Evolutionary conservation across 2,329 filamentous ascomycete genomes (phyloP).

Genomic region (Alternaria angustiovoidea): DNA sequence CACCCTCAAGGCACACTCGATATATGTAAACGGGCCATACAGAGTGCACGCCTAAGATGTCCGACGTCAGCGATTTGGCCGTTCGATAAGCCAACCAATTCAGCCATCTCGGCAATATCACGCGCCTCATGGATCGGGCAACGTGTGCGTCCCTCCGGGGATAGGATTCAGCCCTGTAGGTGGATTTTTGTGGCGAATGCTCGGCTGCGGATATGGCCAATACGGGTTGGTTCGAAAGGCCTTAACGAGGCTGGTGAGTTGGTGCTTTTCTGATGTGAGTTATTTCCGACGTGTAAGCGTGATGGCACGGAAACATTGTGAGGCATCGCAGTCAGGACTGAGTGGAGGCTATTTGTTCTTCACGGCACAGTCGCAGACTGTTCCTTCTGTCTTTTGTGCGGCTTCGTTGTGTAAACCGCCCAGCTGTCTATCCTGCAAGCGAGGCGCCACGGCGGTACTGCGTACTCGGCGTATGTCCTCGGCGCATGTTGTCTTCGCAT

Average conservation of each 20-base stretch:
- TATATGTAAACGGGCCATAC: slow-evolving; percentile 14
- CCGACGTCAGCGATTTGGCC: slow-evolving; percentile 25
- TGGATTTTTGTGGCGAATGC: slow-evolving; percentile 15
- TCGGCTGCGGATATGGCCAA: slow-evolving; percentile 15
- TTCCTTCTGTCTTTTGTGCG: not conserved
- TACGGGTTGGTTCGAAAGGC: not conserved
- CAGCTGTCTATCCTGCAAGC: not conserved
- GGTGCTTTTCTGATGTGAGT: not conserved
- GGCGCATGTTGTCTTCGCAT: not conserved
- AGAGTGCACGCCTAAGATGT: slow-evolving; percentile 8
- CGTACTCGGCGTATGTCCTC: not conserved
- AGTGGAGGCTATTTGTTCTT: slow-evolving; percentile 11
- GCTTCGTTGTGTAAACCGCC: not conserved
- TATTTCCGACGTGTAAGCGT: slow-evolving; percentile 14
- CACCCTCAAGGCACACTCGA: slow-evolving; percentile 26
- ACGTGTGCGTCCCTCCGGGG: not conserved
- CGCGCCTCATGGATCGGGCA: slow-evolving; percentile 13
- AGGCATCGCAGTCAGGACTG: slow-evolving; percentile 1
- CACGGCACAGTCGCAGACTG: not conserved
- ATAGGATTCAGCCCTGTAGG: slow-evolving; percentile 15
- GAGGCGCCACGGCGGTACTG: slow-evolving; percentile 1
- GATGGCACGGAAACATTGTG: slow-evolving; percentile 4
- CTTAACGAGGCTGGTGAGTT: slow-evolving; percentile 13
- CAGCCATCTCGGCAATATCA: slow-evolving; percentile 17
- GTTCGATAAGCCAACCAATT: slow-evolving; percentile 3